These are phyloP conservation scores for Phyllosticta paracitricarpa DNA, from an alignment of 2,329 filamentous ascomycete genomes.

Conservation along the genomic window DNA sequence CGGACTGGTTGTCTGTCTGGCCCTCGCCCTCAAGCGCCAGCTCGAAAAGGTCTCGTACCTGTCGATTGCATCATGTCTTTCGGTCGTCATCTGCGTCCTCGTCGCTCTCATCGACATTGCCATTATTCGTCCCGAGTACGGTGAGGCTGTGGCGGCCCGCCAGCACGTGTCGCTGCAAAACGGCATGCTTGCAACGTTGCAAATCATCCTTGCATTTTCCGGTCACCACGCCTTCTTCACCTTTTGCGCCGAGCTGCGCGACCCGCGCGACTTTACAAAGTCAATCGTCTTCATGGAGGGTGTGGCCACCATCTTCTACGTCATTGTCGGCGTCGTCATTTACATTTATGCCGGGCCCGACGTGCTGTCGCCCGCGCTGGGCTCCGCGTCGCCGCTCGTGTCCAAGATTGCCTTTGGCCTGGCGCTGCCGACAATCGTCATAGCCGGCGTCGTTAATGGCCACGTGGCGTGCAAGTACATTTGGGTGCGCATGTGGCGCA, in stretches of 20 bases:
- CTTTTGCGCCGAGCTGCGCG: constrained; percentile 54
- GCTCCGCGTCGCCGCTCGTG: constrained; percentile 47
- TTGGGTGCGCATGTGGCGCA: constrained; percentile 50
- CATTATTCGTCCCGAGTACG: constrained; percentile 34
- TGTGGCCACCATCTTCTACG: constrained; percentile 51
- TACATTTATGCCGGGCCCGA: constrained; percentile 55
- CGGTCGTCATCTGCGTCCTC: constrained; percentile 53
- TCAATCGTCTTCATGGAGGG: constrained; percentile 52
- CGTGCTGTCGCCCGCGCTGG: constrained; percentile 57
- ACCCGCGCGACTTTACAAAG: constrained; percentile 51
- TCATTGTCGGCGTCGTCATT: constrained; percentile 55
- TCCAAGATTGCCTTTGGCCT: constrained; percentile 58
- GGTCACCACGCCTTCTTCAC: constrained; percentile 61
- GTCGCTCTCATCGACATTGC: constrained; percentile 59
- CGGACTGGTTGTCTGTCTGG: constrained; percentile 48
- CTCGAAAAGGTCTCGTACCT: constrained; percentile 53
- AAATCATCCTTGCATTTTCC: constrained; percentile 62
- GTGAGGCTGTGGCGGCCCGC: constrained; percentile 19
- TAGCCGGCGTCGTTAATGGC: constrained; percentile 61
- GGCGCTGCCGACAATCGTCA: constrained; percentile 59
- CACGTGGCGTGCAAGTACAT: constrained; percentile 58
- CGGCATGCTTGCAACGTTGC: constrained; percentile 30
- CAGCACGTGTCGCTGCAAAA: constrained; percentile 17
- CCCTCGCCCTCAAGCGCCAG: constrained; percentile 52
- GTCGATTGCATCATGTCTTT: constrained; percentile 52